Evolutionary conservation across 1,284 basidiomycete genomes (phyloP), one percentile per base, ranked within the genome.

Genomic region (Hemileia vastatrix): DNA sequence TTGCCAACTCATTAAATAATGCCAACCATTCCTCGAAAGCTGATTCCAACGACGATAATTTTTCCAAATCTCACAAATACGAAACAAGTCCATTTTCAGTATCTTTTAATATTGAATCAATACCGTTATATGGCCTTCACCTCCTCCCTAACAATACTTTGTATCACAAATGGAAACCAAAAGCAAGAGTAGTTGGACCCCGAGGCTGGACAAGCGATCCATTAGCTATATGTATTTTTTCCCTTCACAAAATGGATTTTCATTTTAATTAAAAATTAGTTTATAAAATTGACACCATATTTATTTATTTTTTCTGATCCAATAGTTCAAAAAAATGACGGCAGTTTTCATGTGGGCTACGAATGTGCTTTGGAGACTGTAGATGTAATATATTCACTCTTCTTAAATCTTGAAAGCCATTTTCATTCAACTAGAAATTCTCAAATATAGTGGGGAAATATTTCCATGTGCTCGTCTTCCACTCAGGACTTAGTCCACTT

Each of bases 141-240:
- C n/a, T n/a, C n/a, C n/a, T n/a, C 43, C 64, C 60, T 6, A 68
- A 70, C 53, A 58, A 64, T 5, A 67, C 67, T 0, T 47, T 70
- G 18, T 70, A 67, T 61, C 54, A 54, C 9, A 54, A 64, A 13
- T 70, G 64, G 56, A 47, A 67, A 23, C 64, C 64, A 24, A 70
- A 70, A 50, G 68, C 68, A 6, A 48, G 66, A 0, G 56, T 70
- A 19, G 64, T 70, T 36, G 68, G 60, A 13, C 67, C 66, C 5
- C 59, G 67, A 32, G 67, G 68, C 8, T 70, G 66, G 66, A 67
- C 66, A 63, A 70, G 68, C 59, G 68, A 59, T 13, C 57, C 57
- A 1, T 52, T 59, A 50, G 48, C 13, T 4, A 59, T 59, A 21
- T 59, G 57, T 59, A 32, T 23, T 19, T 48, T 24, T 44, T 27